Evolutionary conservation across 1,284 basidiomycete genomes (phyloP).

Genomic region (Microbotryum silenes-acaulis): DNA sequence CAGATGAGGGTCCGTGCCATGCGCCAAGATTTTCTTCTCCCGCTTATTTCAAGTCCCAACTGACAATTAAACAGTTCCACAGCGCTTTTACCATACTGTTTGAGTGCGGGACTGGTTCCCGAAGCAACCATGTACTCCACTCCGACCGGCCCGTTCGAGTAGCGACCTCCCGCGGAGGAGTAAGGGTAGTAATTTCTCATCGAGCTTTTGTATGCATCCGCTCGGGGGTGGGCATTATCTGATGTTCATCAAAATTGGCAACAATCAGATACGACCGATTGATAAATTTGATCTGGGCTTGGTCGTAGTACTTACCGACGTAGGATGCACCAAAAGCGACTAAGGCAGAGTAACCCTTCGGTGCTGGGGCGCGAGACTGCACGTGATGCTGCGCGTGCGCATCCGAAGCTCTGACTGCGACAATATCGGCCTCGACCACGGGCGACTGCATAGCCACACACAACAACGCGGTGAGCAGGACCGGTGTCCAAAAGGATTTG

Average conservation of each 20-base stretch:
- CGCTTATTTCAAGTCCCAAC: neutral
- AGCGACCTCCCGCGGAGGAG: conserved; percentile 13
- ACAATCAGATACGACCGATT: neutral
- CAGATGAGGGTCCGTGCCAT: neutral
- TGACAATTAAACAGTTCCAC: conserved; percentile 18
- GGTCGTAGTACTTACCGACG: conserved; percentile 4
- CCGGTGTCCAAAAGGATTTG: too few relatives aligned
- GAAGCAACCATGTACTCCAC: conserved; percentile 25
- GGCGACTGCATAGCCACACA: too few relatives aligned
- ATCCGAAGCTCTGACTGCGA: too few relatives aligned
- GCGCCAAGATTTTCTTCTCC: neutral
- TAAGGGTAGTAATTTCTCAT: conserved; percentile 23
- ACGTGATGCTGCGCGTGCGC: too few relatives aligned
- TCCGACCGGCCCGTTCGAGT: conserved; percentile 25
- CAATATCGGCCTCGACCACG: too few relatives aligned
- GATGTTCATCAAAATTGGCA: neutral
- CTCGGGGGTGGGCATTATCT: conserved; percentile 26
- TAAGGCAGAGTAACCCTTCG: conserved; percentile 14
- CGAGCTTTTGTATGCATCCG: neutral
- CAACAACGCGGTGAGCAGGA: too few relatives aligned
- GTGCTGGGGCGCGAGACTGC: neutral
- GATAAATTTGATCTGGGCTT: too few relatives aligned
- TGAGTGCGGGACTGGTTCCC: conserved; percentile 1
- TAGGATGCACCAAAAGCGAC: conserved; percentile 28
- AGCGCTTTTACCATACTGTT: neutral